A percentile compares a stretch with the other conserved stretches of the same genome.
Evolutionary conservation across 148 eudicot species (phyloP).

Genomic region (Rhododendron griersonianum): DNA sequence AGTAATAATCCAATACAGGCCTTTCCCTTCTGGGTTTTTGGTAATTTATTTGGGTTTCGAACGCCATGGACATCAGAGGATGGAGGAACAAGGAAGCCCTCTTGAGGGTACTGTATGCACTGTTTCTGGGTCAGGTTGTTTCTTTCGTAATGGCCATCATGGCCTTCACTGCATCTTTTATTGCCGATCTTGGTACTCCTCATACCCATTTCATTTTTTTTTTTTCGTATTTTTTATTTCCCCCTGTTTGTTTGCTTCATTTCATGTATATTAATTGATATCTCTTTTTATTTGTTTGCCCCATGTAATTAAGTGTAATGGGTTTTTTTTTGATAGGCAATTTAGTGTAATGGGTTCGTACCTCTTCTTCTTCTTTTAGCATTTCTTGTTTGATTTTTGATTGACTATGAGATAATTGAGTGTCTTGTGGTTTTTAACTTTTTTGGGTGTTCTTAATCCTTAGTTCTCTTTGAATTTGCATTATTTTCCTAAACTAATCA

Average conservation of each 20-base stretch:
- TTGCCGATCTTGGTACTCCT: slow-evolving; percentile 44
- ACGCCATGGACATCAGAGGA: slow-evolving; percentile 14
- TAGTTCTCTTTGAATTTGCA: neutral
- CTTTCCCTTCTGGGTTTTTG: slow-evolving; percentile 8
- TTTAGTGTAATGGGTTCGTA: neutral
- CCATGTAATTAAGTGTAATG: neutral
- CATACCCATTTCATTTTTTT: neutral
- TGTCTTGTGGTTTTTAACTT: neutral
- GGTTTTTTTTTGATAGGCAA: neutral
- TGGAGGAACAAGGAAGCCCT: slow-evolving; percentile 24
- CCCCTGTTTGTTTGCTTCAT: neutral
- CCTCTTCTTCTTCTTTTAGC: neutral
- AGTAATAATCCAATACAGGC: neutral
- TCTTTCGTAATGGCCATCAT: slow-evolving; percentile 51
- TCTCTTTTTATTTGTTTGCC: neutral
- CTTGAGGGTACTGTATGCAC: slow-evolving; percentile 12
- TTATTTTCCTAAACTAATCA: neutral
- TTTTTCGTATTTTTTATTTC: neutral
- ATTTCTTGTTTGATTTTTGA: neutral
- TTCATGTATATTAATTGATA: neutral
- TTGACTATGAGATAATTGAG: neutral
- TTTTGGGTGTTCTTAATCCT: neutral
- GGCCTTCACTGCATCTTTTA: slow-evolving; percentile 47
- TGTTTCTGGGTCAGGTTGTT: slow-evolving; percentile 61
- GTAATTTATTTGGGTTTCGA: neutral